phyloP scores from a whole-genome alignment of 2,329 filamentous ascomycete species.

The Chaetomiaceae sp. region DNA sequence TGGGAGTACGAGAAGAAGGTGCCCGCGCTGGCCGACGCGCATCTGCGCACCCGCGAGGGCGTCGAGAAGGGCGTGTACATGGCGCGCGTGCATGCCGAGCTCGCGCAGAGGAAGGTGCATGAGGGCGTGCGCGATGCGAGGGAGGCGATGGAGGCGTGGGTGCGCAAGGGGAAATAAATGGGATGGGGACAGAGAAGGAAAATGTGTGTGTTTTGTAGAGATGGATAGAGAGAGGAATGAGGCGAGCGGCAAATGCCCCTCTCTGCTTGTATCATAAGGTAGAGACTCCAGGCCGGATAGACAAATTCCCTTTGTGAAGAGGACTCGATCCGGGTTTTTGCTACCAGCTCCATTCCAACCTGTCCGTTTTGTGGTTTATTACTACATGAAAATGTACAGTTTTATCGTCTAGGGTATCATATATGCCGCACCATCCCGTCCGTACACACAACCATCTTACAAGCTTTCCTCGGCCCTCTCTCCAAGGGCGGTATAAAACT shows the following conservation, averaged over 20 bases:
- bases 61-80: slow-evolving; percentile 67
- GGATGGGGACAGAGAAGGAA: background rate
- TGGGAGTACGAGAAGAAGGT: slow-evolving; percentile 93
- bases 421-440: background rate
- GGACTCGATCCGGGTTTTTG: background rate
- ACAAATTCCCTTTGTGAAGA: slow-evolving; percentile 13
- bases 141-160: slow-evolving; percentile 79
- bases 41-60: slow-evolving; percentile 65
- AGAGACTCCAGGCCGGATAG: slow-evolving; percentile 16
- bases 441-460: background rate
- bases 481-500: slow-evolving; percentile 45
- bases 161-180: slow-evolving; percentile 77
- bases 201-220: background rate
- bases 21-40: slow-evolving; percentile 76
- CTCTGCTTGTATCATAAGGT: slow-evolving; percentile 19
- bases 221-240: slow-evolving; percentile 1
- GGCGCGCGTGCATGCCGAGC: slow-evolving; percentile 67
- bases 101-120: slow-evolving; percentile 68
- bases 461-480: slow-evolving; percentile 19
- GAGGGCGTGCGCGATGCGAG: slow-evolving; percentile 73
- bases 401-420: slow-evolving; percentile 14
- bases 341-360: background rate
- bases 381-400: slow-evolving; percentile 3
- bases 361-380: background rate
- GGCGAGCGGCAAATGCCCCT: too few relatives aligned